These are phyloP conservation scores for Cryomyces minteri DNA, from an alignment of 495 filamentous ascomycete species.

Conservation along the genomic window DNA sequence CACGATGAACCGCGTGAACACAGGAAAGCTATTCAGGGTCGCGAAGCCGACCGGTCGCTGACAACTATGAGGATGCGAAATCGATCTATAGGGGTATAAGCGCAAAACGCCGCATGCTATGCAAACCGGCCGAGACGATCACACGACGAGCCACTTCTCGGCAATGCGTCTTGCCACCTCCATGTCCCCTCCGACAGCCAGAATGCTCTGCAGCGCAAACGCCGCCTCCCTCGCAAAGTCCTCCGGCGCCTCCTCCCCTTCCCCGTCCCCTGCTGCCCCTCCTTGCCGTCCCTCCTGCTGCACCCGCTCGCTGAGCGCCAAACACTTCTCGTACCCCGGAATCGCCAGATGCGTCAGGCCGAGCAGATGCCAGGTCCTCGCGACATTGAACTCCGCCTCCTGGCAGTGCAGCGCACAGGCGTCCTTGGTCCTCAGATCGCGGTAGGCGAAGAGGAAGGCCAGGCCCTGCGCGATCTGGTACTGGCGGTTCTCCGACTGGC, in stretches of 20 bases:
- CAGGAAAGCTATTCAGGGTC: too few relatives aligned
- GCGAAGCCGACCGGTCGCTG: too few relatives aligned
- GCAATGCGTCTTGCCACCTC: slow-evolving; percentile 35
- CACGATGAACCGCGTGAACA: too few relatives aligned
- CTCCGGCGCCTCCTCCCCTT: slow-evolving; percentile 24
- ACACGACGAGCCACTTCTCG: slow-evolving; percentile 38
- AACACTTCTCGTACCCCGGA: slow-evolving; percentile 48
- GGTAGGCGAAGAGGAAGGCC: slow-evolving; percentile 63
- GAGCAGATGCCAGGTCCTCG: slow-evolving; percentile 59
- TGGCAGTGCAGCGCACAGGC: slow-evolving; percentile 33
- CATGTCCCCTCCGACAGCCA: slow-evolving; percentile 41
- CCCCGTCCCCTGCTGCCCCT: slow-evolving; percentile 15
- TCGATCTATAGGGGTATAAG: too few relatives aligned
- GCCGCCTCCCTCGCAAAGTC: slow-evolving; percentile 59
- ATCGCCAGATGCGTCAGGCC: slow-evolving; percentile 63
- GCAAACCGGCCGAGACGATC: not conserved
- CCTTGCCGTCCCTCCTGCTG: slow-evolving; percentile 12
- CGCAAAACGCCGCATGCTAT: too few relatives aligned
- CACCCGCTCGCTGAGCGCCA: slow-evolving; percentile 27
- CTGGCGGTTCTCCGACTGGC: slow-evolving; percentile 77
- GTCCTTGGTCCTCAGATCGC: slow-evolving; percentile 29
- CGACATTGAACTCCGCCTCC: slow-evolving; percentile 85
- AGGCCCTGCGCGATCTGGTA: slow-evolving; percentile 71
- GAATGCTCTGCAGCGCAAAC: slow-evolving; percentile 51
- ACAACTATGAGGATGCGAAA: too few relatives aligned